These are phyloP conservation scores for Tolypocladium amazonense DNA, from an alignment of 2,329 filamentous ascomycete species.

Conservation along the genomic window DNA sequence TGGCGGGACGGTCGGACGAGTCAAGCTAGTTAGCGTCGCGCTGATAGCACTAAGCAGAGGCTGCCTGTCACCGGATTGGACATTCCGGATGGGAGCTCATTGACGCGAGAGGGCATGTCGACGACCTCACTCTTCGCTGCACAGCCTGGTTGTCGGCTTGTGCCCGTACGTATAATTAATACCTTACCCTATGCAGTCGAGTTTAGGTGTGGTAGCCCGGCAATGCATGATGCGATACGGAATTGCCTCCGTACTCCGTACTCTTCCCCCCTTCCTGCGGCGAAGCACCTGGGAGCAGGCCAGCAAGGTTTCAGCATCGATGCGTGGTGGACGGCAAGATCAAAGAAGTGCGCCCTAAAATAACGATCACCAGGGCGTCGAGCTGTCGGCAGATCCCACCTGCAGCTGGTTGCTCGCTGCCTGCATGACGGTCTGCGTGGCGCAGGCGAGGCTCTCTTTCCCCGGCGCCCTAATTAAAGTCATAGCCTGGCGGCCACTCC, in stretches of 20 bases:
- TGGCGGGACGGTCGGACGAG: neutral
- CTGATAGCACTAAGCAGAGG: neutral
- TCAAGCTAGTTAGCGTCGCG: neutral
- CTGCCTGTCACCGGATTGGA: neutral
- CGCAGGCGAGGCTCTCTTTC: neutral
- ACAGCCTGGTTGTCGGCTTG: neutral
- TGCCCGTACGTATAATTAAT: neutral
- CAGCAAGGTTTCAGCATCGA: neutral
- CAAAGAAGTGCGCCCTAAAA: neutral
- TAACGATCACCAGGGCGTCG: neutral
- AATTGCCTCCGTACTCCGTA: too few species aligned
- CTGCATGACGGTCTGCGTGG: neutral
- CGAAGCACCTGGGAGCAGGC: neutral
- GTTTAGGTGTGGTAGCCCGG: neutral
- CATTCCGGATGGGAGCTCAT: neutral
- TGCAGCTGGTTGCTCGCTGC: neutral
- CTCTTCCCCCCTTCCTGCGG: neutral
- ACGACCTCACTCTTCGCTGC: neutral
- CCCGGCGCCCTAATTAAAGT: neutral
- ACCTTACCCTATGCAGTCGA: neutral
- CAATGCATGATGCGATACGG: neutral
- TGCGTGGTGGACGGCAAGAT: neutral
- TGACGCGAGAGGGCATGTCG: neutral
- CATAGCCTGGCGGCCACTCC: neutral
- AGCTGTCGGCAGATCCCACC: neutral